Evolutionary conservation across 2,329 filamentous ascomycete species (phyloP), one percentile per base, ranked within the genome.

Genomic region (Nakataea oryzae): DNA sequence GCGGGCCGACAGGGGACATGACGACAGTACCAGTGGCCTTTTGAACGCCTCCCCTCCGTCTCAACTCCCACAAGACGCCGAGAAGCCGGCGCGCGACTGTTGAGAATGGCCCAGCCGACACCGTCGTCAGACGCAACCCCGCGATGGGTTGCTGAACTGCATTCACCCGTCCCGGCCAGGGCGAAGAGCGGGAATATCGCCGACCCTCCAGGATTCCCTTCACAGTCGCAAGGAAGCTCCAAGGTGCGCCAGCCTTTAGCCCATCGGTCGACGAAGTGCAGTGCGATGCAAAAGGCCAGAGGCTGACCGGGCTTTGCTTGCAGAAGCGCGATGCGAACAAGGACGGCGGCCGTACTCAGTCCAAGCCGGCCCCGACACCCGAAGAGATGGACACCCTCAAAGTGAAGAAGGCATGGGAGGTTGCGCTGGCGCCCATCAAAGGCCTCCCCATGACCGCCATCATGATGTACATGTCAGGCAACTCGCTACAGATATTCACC

Each of bases 401-500:
- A 81, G 80, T 99, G 69, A 99, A 99, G 78, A 99, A 99, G 75
- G 95, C 95, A 0, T 99, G 95, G 95, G 95, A 99, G 76, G 85
- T 99, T 57, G 93, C 95, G 55, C 85, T 99, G 58, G 93, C 89
- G 2, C 95, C 95, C 0, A 88, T 95, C 65, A 99, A 99, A 79
- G 87, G 89, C 73, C 81, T 99, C 58, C 95, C 95, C 63, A 99
- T 99, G 95, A 97, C 96, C 63, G 93, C 88, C 66, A 93, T 99
- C 74, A 97, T 97, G 87, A 97, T 97, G 92, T 99, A 99, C 83
- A 99, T 99, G 95, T 96, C 93, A 34, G 95, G 95, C 70, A 99
- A 97, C 78, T 92, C 91, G 65, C 85, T 99, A 58, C 95, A 99
- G 74, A 97, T 99, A 67, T 99, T 99, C 80, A 96, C 90, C 76